Base-by-base conservation (phyloP, 768 basidiomycete genomes). In the Mycena galericulata region DNA sequence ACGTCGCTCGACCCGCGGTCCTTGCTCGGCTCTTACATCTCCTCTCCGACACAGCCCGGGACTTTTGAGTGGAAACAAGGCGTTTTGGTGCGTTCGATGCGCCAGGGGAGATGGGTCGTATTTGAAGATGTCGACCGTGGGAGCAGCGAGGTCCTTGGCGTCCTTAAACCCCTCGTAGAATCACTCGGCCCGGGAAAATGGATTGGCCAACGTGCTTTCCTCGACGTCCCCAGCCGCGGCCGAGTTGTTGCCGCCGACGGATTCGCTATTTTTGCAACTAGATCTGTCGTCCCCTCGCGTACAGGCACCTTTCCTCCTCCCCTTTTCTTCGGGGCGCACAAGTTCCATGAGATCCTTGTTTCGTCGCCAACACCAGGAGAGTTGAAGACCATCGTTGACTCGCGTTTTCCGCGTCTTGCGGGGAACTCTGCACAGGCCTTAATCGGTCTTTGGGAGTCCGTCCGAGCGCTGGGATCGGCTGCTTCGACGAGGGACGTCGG, bases 11-110 rank as follows among this genome's bases (percentile, higher is more conserved):
- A 99, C 75, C 92, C 97, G 32, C 92, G 97, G 26, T 92, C 96
- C 0, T 86, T 99, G 7, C 86, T 99, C 46, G 97, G 98, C 6
- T 96, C 95, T 2, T 97, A 99, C 66, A 84, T 95, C 3, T 97
- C 97, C 2, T 98, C 97, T 0, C 85, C 92, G 0, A 89, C 87
- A 2, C 87, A 87, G 27, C 90, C 95, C 0, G 97, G 97, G 7
- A 90, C 89, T 2, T 99, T 99, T 73, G 95, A 97, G 72, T 99
- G 97, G 94, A 94, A 92, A 79, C 96, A 98, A 70, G 98, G 98
- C 8, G 91, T 96, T 0, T 84, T 99, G 38, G 90, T 97, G 12
- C 92, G 93, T 41, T 92, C 97, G 0, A 91, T 99, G 87, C 86
- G 89, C 45, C 91, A 94, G 74, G 98, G 98, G 3, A 88, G 89